phyloP scores from a whole-genome alignment of 208 protist species.

The Novymonas esmeraldas region DNA sequence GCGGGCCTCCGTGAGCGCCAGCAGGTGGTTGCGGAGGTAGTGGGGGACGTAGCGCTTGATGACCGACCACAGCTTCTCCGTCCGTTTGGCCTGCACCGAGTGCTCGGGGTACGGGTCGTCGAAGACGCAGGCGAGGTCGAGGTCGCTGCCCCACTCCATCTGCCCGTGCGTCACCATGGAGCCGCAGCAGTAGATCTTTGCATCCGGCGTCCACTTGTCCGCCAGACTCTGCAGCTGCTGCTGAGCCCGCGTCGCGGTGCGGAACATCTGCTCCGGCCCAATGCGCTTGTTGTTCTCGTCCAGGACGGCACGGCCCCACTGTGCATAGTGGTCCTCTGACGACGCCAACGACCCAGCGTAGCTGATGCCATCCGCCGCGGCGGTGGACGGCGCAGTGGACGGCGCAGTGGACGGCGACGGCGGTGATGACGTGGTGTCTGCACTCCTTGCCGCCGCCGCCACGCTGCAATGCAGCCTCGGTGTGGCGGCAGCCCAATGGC shows the following conservation, averaged over 20 bases:
- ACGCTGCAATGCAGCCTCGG: not conserved
- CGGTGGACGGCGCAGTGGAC: not conserved
- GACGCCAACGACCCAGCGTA: constrained; percentile 37
- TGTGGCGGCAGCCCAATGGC: constrained; percentile 23
- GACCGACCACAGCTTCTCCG: constrained; percentile 87
- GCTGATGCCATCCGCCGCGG: not conserved
- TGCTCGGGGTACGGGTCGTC: constrained; percentile 87
- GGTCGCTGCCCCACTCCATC: constrained; percentile 92
- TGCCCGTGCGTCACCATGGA: constrained; percentile 88
- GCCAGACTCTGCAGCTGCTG: constrained; percentile 85
- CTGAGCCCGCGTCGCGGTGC: constrained; percentile 73
- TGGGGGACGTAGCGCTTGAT: constrained; percentile 89
- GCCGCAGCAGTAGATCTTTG: constrained; percentile 90
- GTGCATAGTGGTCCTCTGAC: constrained; percentile 70
- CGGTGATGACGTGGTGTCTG: constrained; percentile 1
- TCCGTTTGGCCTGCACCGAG: constrained; percentile 80
- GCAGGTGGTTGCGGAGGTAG: constrained; percentile 76
- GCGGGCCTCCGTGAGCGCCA: constrained; percentile 77
- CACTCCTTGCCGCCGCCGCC: not conserved
- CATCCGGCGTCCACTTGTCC: constrained; percentile 90
- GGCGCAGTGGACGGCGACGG: not conserved
- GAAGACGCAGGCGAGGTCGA: constrained; percentile 91
- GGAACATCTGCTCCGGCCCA: constrained; percentile 87
- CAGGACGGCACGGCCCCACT: constrained; percentile 79
- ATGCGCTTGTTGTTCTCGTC: constrained; percentile 82